phyloP scores from a whole-genome alignment of 148 eudicot genomes.

The Silene conica region DNA sequence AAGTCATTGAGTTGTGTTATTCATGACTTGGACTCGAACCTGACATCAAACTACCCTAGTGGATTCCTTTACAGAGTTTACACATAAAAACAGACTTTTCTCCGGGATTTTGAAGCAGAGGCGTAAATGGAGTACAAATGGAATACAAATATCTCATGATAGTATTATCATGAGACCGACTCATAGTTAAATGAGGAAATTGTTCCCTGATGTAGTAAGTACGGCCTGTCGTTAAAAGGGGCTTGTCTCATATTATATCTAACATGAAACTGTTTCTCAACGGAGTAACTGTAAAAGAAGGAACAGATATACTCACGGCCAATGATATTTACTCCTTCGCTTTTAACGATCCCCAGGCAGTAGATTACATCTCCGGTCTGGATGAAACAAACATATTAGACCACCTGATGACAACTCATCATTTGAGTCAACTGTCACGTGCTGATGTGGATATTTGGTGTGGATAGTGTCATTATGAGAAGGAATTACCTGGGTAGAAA shows the following conservation, averaged over 20 bases:
- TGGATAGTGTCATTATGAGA: background rate
- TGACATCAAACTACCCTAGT: too few species aligned
- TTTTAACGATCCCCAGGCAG: slow-evolving; percentile 72
- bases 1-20: too few species aligned
- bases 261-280: background rate
- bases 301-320: slow-evolving; percentile 30
- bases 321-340: slow-evolving; percentile 49
- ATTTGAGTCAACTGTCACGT: background rate
- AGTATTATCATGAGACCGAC: too few species aligned
- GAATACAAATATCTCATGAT: too few species aligned
- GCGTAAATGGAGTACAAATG: too few species aligned
- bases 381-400: slow-evolving; percentile 1
- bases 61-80: too few species aligned
- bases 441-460: background rate
- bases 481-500: slow-evolving; percentile 32
- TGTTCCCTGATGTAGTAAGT: too few species aligned
- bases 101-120: too few species aligned
- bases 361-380: slow-evolving; percentile 40
- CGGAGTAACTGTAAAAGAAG: background rate
- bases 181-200: too few species aligned
- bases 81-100: too few species aligned
- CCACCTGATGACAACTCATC: background rate
- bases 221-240: too few species aligned
- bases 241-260: background rate
- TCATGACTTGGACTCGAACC: too few species aligned